Evolutionary conservation across 2,329 filamentous ascomycete genomes (phyloP).

Genomic region (Stylonectria norvegica): DNA sequence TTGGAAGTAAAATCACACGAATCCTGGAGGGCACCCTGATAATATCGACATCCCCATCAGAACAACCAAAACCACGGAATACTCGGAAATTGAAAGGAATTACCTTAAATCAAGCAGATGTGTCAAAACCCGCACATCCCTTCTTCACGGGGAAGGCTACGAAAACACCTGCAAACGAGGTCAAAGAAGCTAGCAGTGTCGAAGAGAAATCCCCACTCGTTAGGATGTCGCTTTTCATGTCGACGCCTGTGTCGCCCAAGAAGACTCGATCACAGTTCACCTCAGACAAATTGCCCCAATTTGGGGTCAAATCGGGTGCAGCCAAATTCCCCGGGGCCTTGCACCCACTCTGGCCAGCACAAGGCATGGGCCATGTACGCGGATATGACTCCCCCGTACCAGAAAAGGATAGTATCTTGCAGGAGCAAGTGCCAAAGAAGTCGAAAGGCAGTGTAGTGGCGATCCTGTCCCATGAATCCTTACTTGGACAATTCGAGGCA

Average conservation of each 20-base stretch:
- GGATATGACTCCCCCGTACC: conserved; percentile 31
- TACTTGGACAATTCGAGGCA: conserved; percentile 34
- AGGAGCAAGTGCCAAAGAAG: conserved; percentile 36
- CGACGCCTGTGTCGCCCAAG: conserved; percentile 52
- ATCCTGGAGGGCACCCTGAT: conserved; percentile 48
- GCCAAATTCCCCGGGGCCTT: conserved; percentile 63
- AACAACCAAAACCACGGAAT: conserved; percentile 27
- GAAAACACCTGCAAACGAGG: conserved; percentile 18
- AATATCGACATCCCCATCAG: conserved; percentile 22
- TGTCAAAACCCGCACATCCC: conserved; percentile 37
- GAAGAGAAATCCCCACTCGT: conserved; percentile 24
- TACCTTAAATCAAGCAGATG: conserved; percentile 19
- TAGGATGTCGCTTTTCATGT: conserved; percentile 46
- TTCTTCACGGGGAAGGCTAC: conserved; percentile 41
- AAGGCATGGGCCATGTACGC: conserved; percentile 61
- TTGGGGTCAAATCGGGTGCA: conserved; percentile 42
- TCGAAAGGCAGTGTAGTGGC: conserved; percentile 47
- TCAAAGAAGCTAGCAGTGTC: conserved; percentile 12
- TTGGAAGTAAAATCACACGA: conserved; percentile 60
- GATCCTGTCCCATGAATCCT: conserved; percentile 40
- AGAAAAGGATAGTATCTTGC: not conserved
- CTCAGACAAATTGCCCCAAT: conserved; percentile 35
- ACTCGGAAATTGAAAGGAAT: conserved; percentile 19
- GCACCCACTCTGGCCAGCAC: conserved; percentile 69
- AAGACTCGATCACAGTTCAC: conserved; percentile 33